Percentiles rank a stretch among this genome's conserved stretches.
phyloP scores from a whole-genome alignment of 1,284 basidiomycete species.

The Athelia psychrophila region DNA sequence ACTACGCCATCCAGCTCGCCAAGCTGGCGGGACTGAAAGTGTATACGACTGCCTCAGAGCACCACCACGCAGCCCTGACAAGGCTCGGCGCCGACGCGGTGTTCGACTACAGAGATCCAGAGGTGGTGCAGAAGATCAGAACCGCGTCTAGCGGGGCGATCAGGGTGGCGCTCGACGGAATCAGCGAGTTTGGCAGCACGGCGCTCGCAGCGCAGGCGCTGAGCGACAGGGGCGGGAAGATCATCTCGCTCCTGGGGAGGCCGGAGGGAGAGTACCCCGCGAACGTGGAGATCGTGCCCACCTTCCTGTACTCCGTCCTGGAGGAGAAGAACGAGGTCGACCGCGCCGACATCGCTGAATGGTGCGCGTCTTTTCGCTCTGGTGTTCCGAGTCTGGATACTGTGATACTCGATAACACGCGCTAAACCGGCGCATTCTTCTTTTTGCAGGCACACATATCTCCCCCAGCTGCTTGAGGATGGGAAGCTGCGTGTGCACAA shows the following conservation, averaged over 20 bases:
- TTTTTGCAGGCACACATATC: not conserved
- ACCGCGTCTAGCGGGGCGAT: not conserved
- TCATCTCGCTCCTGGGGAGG: not conserved
- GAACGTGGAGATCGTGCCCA: not conserved
- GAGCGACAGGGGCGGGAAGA: not conserved
- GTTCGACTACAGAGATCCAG: slow-evolving; percentile 19
- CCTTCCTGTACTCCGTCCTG: not conserved
- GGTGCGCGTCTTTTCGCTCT: too few species aligned
- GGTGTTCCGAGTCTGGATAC: too few species aligned
- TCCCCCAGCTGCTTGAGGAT: not conserved
- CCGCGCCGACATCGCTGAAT: not conserved
- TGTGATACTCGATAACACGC: too few species aligned
- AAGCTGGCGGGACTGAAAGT: not conserved
- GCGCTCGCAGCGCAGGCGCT: not conserved
- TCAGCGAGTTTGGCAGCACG: not conserved
- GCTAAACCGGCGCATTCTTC: too few species aligned
- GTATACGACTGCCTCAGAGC: slow-evolving; percentile 27
- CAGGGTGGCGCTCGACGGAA: not conserved
- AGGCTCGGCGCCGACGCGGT: slow-evolving; percentile 30
- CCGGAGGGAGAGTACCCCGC: too few species aligned
- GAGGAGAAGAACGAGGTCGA: not conserved
- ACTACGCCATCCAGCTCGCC: slow-evolving; percentile 33
- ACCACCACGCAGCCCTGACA: slow-evolving; percentile 29
- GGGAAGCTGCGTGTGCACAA: not conserved
- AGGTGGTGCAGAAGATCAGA: slow-evolving; percentile 7